Evolutionary conservation across 2,329 filamentous ascomycete species (phyloP).

Genomic region (Sclerotiophoma versabilis): DNA sequence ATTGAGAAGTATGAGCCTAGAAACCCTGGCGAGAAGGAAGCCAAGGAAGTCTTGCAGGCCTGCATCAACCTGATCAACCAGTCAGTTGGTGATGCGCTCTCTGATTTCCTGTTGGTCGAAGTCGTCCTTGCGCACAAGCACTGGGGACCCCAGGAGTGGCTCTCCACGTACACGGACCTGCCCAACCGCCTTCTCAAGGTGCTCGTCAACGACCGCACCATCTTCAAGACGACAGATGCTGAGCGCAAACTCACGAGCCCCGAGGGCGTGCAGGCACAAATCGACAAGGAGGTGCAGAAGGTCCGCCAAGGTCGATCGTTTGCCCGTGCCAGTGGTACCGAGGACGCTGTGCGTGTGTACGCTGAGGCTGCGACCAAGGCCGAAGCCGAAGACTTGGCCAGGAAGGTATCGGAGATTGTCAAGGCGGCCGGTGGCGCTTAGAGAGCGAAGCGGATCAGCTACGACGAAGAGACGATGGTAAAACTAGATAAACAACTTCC

Average conservation of each 20-base stretch:
- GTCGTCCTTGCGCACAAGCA: conserved; percentile 94
- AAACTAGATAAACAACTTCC: conserved; percentile 2
- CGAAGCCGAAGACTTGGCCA: conserved; percentile 89
- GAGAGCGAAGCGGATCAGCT: conserved; percentile 13
- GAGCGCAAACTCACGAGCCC: conserved; percentile 87
- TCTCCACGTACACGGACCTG: conserved; percentile 88
- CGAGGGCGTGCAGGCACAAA: conserved; percentile 79
- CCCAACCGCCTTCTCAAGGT: conserved; percentile 95
- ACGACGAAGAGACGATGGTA: conserved; percentile 11
- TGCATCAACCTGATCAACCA: conserved; percentile 96
- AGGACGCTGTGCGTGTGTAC: conserved; percentile 95
- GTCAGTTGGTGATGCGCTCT: conserved; percentile 94
- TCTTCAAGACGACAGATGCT: conserved; percentile 91
- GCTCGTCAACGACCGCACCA: conserved; percentile 83
- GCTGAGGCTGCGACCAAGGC: conserved; percentile 89
- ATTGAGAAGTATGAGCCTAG: conserved; percentile 84
- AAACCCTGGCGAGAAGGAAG: conserved; percentile 89
- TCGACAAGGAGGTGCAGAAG: conserved; percentile 87
- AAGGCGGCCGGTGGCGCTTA: conserved; percentile 51
- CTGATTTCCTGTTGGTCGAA: conserved; percentile 94
- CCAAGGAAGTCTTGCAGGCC: conserved; percentile 82
- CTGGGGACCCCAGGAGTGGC: conserved; percentile 91
- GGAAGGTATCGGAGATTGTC: conserved; percentile 79
- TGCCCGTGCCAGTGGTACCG: conserved; percentile 90
- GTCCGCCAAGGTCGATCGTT: conserved; percentile 91